Conservation (phyloP, 2,329 filamentous ascomycete species). For the Metarhizium rileyi region DNA sequence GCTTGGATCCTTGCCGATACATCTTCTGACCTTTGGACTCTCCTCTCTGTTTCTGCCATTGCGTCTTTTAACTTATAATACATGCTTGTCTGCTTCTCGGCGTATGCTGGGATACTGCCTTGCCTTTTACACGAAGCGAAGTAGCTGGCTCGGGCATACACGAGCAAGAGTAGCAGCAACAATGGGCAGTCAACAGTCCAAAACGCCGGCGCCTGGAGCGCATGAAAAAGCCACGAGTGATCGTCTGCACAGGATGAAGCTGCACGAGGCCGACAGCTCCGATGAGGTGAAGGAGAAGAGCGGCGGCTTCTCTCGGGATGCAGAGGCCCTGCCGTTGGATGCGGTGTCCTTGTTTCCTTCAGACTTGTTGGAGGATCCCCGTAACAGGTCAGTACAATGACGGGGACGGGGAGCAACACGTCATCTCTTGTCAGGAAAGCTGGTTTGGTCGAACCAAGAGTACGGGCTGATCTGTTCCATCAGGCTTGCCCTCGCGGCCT, state of each 20-base stretch:
- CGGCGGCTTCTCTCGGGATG: conserved; percentile 13
- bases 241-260: conserved; percentile 32
- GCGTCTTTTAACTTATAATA: not conserved
- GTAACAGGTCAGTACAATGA: conserved; percentile 44
- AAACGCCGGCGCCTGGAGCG: conserved; percentile 17
- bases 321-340: conserved; percentile 40
- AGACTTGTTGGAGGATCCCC: conserved; percentile 52
- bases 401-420: conserved; percentile 1
- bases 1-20: not conserved
- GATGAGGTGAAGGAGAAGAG: conserved; percentile 14
- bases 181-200: conserved; percentile 39
- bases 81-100: not conserved
- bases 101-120: not conserved
- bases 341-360: conserved; percentile 50
- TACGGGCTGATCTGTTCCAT: not conserved
- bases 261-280: conserved; percentile 42
- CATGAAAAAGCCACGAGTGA: conserved; percentile 36
- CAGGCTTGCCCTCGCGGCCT: conserved; percentile 65
- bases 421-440: not conserved
- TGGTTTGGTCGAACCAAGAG: too few relatives aligned
- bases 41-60: not conserved
- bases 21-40: not conserved
- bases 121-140: not conserved
- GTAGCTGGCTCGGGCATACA: not conserved
- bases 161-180: not conserved